Evolutionary conservation across 2,329 filamentous ascomycete genomes (phyloP).

Genomic region (Exophiala sp.): DNA sequence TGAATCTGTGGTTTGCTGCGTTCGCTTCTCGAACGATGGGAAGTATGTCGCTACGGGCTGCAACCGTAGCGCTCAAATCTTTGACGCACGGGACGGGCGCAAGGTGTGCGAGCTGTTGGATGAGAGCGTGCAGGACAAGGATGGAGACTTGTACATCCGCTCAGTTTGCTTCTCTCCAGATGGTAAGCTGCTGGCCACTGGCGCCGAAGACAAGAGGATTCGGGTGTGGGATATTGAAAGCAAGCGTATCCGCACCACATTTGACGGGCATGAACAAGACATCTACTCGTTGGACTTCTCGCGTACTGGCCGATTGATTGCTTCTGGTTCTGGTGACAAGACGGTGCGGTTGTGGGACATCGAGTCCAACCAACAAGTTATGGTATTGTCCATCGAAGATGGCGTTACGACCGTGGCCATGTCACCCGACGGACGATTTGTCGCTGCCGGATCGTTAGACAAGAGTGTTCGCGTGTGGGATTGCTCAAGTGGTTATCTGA

Average conservation of each 20-base stretch:
- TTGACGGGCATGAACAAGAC: constrained; percentile 95
- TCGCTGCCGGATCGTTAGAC: constrained; percentile 89
- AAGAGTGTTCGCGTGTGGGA: constrained; percentile 99
- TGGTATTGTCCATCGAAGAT: constrained; percentile 88
- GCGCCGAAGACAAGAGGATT: constrained; percentile 96
- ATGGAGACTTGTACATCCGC: constrained; percentile 90
- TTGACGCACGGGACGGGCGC: constrained; percentile 79
- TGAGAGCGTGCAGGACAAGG: constrained; percentile 68
- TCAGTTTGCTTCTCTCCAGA: constrained; percentile 99
- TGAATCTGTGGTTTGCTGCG: constrained; percentile 96
- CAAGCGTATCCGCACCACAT: constrained; percentile 81
- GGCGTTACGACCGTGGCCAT: constrained; percentile 97
- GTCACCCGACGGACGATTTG: constrained; percentile 87
- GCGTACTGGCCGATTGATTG: constrained; percentile 86
- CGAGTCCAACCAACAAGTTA: constrained; percentile 70
- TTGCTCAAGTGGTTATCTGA: constrained; percentile 72
- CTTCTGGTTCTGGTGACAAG: constrained; percentile 88
- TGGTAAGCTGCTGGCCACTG: constrained; percentile 86
- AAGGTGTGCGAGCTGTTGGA: constrained; percentile 89
- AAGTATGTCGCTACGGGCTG: constrained; percentile 95
- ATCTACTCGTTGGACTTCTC: constrained; percentile 97
- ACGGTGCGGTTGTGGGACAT: constrained; percentile 97
- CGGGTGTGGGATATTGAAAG: constrained; percentile 90
- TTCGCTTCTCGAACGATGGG: constrained; percentile 91
- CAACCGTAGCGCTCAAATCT: constrained; percentile 98